These are phyloP conservation scores for Fagus sylvatica DNA, from an alignment of 306 rosid genomes.

Conservation along the genomic window DNA sequence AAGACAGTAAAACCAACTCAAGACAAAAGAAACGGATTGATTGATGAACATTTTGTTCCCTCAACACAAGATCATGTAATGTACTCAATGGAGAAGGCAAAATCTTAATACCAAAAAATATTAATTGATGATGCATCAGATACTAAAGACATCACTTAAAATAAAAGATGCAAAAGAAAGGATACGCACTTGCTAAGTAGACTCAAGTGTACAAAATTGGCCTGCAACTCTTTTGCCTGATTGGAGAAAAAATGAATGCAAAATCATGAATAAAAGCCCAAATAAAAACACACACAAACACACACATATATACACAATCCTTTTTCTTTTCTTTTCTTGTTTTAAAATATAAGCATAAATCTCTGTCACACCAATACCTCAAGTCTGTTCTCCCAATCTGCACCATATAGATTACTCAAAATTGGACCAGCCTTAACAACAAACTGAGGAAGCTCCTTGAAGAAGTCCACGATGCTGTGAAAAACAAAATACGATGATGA, in stretches of 20 bases:
- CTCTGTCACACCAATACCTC: slow-evolving; percentile 54
- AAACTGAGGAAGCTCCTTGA: slow-evolving; percentile 96
- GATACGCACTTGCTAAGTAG: slow-evolving; percentile 79
- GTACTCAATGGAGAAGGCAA: neutral
- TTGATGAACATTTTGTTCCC: too few relatives aligned
- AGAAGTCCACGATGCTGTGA: slow-evolving; percentile 79
- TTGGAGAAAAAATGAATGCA: slow-evolving; percentile 11
- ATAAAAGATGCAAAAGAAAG: neutral
- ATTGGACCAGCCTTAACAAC: slow-evolving; percentile 81
- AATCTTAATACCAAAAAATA: neutral
- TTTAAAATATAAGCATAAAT: slow-evolving; percentile 21
- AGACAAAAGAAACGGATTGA: too few relatives aligned
- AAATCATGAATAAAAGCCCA: slow-evolving; percentile 25
- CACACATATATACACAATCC: neutral
- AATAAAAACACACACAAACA: neutral
- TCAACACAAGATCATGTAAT: neutral
- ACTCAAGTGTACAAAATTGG: slow-evolving; percentile 69
- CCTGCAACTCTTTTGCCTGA: slow-evolving; percentile 88
- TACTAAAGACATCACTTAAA: neutral
- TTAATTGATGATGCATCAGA: neutral
- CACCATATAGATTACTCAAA: slow-evolving; percentile 65
- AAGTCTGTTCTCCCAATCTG: slow-evolving; percentile 92
- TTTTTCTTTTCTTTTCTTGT: too few relatives aligned
- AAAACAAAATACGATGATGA: slow-evolving; percentile 27
- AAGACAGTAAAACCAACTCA: too few relatives aligned